Evolutionary conservation across 2,329 filamentous ascomycete genomes (phyloP), one percentile per base, ranked within the genome.

Genomic region (Penicillium sp.): DNA sequence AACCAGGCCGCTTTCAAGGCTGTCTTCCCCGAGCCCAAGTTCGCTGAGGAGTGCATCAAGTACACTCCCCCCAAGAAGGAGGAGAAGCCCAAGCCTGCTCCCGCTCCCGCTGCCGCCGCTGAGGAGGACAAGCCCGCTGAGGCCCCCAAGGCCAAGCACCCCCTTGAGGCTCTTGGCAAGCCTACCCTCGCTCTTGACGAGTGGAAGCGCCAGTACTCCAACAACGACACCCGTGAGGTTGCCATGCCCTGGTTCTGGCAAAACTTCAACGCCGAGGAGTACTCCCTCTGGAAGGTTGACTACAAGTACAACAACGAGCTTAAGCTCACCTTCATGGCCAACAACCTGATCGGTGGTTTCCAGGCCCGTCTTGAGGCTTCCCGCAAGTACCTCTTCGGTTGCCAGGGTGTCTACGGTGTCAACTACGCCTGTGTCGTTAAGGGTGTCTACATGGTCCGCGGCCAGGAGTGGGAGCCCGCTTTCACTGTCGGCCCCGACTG

Each of bases 271-370:
- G 88, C 95, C 69, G 89, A 92, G 65, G 95, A 99, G 81, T 99
- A 95, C 86, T 96, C 92, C 55, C 81, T 99, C 78, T 99, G 92
- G 91, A 87, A 86, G 77, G 82, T 93, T 70, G 89, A 93, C 80
- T 99, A 96, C 88, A 97, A 96, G 88, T 99, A 99, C 86, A 96
- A 97, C 80, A 88, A 96, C 61, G 95, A 99, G 87, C 86, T 99
- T 68, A 97, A 91, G 74, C 83, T 95, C 79, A 90, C 90, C 74
- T 99, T 99, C 90, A 99, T 99, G 95, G 93, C 91, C 70, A 91
- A 90, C 85, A 99, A 99, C 87, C 83, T 98, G 79, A 93, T 99
- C 76, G 93, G 85, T 80, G 95, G 95, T 77, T 96, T 99, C 87
- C 96, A 97, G 83, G 86, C 87, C 78, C 95, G 95, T 84, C 91